These are phyloP conservation scores for Aspergillus thermomutatus DNA, from an alignment of 2,329 filamentous ascomycete genomes.

Conservation along the genomic window DNA sequence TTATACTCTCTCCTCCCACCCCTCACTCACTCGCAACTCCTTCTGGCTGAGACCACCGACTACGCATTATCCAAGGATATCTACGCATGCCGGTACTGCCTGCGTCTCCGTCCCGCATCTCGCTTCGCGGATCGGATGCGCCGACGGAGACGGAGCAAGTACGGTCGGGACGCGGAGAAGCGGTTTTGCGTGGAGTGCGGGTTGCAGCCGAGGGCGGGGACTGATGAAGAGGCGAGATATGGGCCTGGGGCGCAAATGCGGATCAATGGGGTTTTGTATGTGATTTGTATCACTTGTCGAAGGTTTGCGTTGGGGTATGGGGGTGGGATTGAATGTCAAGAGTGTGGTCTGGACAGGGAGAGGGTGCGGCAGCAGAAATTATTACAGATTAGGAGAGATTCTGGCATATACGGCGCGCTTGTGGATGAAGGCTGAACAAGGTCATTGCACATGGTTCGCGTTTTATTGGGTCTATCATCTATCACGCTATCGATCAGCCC, in stretches of 20 bases:
- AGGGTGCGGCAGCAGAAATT: not conserved
- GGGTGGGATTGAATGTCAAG: conserved; percentile 12
- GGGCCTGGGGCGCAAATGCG: conserved; percentile 22
- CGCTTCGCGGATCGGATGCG: conserved; percentile 28
- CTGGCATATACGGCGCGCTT: not conserved
- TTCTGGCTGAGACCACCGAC: conserved; percentile 19
- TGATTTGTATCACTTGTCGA: conserved; percentile 23
- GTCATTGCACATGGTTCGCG: not conserved
- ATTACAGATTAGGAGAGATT: not conserved
- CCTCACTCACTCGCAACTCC: conserved; percentile 20
- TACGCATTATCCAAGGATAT: conserved; percentile 19
- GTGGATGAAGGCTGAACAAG: not conserved
- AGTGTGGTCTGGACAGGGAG: conserved; percentile 6
- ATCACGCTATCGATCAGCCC: not conserved
- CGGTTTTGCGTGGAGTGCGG: conserved; percentile 30
- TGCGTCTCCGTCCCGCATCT: conserved; percentile 20
- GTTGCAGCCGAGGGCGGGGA: conserved; percentile 16
- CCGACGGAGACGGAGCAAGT: conserved; percentile 15
- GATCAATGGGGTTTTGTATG: conserved; percentile 16
- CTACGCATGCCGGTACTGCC: conserved; percentile 27
- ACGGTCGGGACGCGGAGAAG: conserved; percentile 16
- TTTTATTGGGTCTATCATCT: not conserved
- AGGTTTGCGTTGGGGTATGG: conserved; percentile 10
- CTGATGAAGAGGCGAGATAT: conserved; percentile 19
- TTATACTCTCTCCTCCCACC: conserved; percentile 21